These are phyloP conservation scores for Mrakia gelida DNA, from an alignment of 768 basidiomycete genomes.

Conservation along the genomic window DNA sequence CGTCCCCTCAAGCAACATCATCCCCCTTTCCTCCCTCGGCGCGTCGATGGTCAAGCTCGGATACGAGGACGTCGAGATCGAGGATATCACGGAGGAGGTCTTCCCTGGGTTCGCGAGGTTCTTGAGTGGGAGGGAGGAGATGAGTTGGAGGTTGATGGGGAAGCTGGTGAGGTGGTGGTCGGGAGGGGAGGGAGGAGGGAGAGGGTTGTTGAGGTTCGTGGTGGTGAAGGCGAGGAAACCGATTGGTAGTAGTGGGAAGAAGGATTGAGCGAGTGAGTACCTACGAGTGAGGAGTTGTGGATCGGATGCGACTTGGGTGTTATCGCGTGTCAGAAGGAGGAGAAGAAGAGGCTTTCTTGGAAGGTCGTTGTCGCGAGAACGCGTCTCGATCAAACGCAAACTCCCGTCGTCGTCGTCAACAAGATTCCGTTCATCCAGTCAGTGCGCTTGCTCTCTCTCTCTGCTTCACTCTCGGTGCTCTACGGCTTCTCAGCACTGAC, in stretches of 20 bases:
- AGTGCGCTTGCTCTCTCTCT: no score
- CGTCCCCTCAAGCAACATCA: slow-evolving; percentile 54
- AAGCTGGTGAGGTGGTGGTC: slow-evolving; percentile 38
- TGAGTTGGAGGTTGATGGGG: slow-evolving; percentile 52
- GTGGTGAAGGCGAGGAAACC: slow-evolving; percentile 44
- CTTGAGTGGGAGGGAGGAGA: slow-evolving; percentile 47
- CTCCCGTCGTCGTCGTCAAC: no score
- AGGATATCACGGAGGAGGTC: slow-evolving; percentile 58
- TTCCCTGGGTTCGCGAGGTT: slow-evolving; percentile 58
- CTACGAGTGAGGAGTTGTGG: neutral
- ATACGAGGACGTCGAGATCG: slow-evolving; percentile 53
- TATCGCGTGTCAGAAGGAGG: no score
- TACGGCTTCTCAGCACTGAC: no score
- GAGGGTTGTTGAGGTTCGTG: slow-evolving; percentile 53
- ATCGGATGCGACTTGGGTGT: no score
- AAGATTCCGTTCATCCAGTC: no score
- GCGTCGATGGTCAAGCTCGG: slow-evolving; percentile 52
- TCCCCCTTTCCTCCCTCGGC: slow-evolving; percentile 52
- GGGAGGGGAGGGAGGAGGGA: slow-evolving; percentile 42
- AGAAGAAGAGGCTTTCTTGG: no score
- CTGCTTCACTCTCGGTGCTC: no score
- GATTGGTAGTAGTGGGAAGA: neutral
- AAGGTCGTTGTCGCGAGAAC: no score
- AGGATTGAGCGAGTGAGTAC: neutral
- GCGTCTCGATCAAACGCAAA: no score